Evolutionary conservation across 1,139 yeast species (phyloP), one percentile per base, ranked within the genome.

Genomic region (Pichia inconspicua): DNA sequence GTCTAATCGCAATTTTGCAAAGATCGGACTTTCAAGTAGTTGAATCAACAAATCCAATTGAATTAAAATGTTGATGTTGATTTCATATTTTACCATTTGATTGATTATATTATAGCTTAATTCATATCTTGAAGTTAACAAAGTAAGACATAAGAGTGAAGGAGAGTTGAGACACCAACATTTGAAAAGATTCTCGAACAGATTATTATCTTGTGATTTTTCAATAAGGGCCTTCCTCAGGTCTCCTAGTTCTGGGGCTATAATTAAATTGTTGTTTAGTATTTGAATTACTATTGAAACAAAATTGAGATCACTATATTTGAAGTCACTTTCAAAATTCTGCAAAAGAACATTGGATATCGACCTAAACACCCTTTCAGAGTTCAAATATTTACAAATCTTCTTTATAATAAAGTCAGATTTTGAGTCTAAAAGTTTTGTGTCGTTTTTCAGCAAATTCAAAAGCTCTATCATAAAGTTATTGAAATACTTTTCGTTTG

Each of bases 121-220:
- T 61, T 89, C 95, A 62, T 94, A 92, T 48, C 89, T 88, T 47
- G 92, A 92, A 0, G 97, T 86, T 30, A 92, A 71, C 42, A 94
- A 71, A 59, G 97, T 90, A 35, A 94, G 71, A 0, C 96, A 82
- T 41, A 94, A 71, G 0, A 92, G 88, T 27, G 97, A 92, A 0
- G 95, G 89, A 0, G 96, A 82, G 62, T 89, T 90, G 55, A 85
- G 85, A 58, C 96, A 83, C 98, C 98, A 94, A 49, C 95, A 82
- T 59, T 78, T 82, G 67, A 92, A 94, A 48, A 94, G 71, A 0
- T 83, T 73, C 17, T 86, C 76, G 64, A 94, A 94, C 46, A 90
- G 71, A 31, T 89, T 96, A 8, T 67, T 52, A 48, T 70, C 55
- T 12, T 17, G 25, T 30, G 46, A 42, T 14, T 48, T 45, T 12